Evolutionary conservation across 2,329 filamentous ascomycete genomes (phyloP).

Genomic region (Neocatenulostroma microsporum): DNA sequence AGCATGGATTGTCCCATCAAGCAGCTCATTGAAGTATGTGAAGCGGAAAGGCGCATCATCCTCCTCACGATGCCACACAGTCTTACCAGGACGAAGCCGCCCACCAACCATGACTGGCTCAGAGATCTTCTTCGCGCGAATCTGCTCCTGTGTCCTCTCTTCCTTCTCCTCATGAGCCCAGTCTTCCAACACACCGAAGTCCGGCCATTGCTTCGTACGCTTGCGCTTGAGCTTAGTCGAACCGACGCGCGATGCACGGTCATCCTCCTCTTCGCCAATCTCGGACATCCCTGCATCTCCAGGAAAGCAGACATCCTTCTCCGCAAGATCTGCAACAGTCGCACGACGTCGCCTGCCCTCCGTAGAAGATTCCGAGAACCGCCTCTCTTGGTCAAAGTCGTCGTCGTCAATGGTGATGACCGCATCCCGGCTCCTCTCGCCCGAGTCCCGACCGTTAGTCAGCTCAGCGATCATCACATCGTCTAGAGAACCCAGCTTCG

Average conservation of each 20-base stretch:
- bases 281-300: conserved; percentile 65
- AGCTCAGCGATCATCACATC: conserved; percentile 65
- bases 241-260: conserved; percentile 9
- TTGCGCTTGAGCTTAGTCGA: conserved; percentile 44
- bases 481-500: conserved; percentile 48
- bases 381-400: conserved; percentile 8
- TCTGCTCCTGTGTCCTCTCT: conserved; percentile 65
- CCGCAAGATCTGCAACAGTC: conserved; percentile 56
- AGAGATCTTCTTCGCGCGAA: conserved; percentile 81
- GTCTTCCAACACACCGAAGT: conserved; percentile 73
- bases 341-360: conserved; percentile 35
- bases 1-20: conserved; percentile 91
- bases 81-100: conserved; percentile 66
- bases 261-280: conserved; percentile 71
- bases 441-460: conserved; percentile 31
- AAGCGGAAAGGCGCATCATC: conserved; percentile 91
- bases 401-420: conserved; percentile 45
- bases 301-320: conserved; percentile 91
- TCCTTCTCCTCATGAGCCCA: conserved; percentile 91
- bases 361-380: conserved; percentile 28
- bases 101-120: conserved; percentile 91
- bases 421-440: conserved; percentile 37
- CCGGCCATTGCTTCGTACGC: conserved; percentile 68
- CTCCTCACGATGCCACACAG: conserved; percentile 77
- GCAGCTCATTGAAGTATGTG: conserved; percentile 97